Evolutionary conservation across 441 rosid genomes (phyloP).

Genomic region (Gossypium gossypioides): DNA sequence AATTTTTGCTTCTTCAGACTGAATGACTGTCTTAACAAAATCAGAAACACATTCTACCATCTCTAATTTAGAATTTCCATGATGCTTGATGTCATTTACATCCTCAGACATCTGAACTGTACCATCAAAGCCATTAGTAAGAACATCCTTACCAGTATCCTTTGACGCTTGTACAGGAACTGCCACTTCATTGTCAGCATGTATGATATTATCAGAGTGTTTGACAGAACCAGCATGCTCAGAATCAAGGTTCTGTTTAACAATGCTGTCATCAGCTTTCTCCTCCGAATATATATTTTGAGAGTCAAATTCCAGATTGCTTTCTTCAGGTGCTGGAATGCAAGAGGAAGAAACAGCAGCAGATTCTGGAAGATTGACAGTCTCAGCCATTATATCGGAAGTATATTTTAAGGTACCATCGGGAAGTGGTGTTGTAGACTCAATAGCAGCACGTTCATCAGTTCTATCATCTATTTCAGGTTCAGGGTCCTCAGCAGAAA

Average conservation of each 20-base stretch:
- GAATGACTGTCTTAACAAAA: background rate
- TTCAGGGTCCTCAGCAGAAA: conserved; percentile 17
- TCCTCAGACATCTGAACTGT: background rate
- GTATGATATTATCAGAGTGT: background rate
- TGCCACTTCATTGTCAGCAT: conserved; percentile 5
- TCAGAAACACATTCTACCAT: background rate
- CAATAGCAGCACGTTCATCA: conserved; percentile 22
- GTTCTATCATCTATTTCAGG: conserved; percentile 14
- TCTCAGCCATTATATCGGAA: conserved; percentile 22
- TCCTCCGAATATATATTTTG: conserved; percentile 9
- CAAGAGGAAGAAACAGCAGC: background rate
- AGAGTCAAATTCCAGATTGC: conserved; percentile 2
- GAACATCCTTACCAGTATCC: conserved; percentile 2
- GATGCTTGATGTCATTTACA: conserved; percentile 8
- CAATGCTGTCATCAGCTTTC: conserved; percentile 14
- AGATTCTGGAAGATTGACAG: conserved; percentile 9
- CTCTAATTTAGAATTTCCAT: background rate
- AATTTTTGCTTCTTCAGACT: background rate
- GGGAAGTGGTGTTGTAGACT: conserved; percentile 22
- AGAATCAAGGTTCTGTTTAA: conserved; percentile 5
- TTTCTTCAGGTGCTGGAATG: background rate
- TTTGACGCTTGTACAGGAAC: conserved; percentile 9
- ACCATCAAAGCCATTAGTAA: background rate
- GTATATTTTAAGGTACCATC: conserved; percentile 24
- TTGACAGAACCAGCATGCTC: conserved; percentile 6